Conservation (phyloP, 352 stramenopile genomes). For the Aphanomyces stellatus region DNA sequence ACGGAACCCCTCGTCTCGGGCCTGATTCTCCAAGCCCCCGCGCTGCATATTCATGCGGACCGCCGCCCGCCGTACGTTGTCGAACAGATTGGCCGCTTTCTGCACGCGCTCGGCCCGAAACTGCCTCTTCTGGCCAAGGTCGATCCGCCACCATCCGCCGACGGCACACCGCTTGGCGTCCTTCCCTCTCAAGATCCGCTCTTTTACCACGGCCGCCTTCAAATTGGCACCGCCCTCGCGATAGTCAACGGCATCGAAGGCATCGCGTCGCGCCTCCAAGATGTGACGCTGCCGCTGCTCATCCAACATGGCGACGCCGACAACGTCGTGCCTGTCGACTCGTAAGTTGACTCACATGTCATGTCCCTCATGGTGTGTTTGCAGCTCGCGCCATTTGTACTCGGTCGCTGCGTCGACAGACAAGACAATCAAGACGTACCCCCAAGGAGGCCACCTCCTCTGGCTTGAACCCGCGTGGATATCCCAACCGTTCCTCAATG, state of each 20-base stretch:
- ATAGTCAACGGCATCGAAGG: constrained; percentile 48
- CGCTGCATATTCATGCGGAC: constrained; percentile 52
- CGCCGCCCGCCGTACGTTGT: constrained; percentile 38
- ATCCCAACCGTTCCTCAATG: neutral
- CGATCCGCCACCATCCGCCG: neutral
- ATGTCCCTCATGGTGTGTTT: neutral
- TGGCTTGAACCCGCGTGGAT: neutral
- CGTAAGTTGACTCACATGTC: neutral
- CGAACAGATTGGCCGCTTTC: constrained; percentile 38
- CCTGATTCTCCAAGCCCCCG: constrained; percentile 58
- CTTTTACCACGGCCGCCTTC: constrained; percentile 70
- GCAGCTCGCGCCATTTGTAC: neutral
- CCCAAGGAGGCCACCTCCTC: neutral
- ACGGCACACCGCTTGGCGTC: neutral
- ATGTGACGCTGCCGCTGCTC: constrained; percentile 58
- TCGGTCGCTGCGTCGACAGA: neutral
- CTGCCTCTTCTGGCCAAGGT: constrained; percentile 38
- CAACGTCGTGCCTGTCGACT: constrained; percentile 22
- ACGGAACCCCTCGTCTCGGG: constrained; percentile 32
- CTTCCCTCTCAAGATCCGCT: constrained; percentile 32
- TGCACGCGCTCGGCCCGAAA: constrained; percentile 53
- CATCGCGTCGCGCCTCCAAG: constrained; percentile 42
- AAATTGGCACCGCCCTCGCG: constrained; percentile 58
- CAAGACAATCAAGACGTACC: neutral
- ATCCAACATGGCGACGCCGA: constrained; percentile 66